Percentiles rank a stretch among this genome's conserved stretches.
Evolutionary conservation across 345 rosid genomes (phyloP).

Genomic region (Hibiscus trionum): DNA sequence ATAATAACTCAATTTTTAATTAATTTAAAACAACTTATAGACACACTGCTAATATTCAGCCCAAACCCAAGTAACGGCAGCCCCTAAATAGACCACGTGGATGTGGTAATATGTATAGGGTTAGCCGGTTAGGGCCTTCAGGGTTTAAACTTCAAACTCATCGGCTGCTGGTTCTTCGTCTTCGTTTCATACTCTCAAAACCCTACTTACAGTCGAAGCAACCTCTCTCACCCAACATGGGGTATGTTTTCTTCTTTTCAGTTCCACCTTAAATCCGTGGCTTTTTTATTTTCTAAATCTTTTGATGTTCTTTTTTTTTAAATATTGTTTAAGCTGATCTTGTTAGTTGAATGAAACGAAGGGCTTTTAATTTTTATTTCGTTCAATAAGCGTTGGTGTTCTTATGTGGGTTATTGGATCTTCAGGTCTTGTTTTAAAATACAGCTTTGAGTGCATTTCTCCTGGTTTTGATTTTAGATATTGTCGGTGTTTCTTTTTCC

Average conservation of each 20-base stretch:
- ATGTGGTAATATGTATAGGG: background rate
- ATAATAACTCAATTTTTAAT: too few relatives aligned
- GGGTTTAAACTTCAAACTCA: background rate
- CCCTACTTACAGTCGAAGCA: slow-evolving; percentile 3
- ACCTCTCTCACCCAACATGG: slow-evolving; percentile 12
- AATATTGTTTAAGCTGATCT: background rate
- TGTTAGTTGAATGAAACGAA: background rate
- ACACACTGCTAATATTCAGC: background rate
- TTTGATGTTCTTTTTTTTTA: too few relatives aligned
- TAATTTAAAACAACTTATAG: too few relatives aligned
- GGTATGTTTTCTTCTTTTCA: background rate
- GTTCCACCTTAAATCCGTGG: background rate
- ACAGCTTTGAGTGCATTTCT: background rate
- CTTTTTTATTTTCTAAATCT: background rate
- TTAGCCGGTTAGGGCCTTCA: slow-evolving; percentile 15
- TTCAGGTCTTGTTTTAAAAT: background rate
- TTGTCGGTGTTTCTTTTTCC: background rate
- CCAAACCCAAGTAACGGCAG: background rate
- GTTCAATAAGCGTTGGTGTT: background rate
- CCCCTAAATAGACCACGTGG: background rate
- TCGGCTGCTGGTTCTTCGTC: slow-evolving; percentile 4
- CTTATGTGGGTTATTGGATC: background rate
- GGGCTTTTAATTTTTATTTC: too few relatives aligned
- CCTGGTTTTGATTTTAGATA: background rate
- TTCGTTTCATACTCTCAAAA: background rate